These are phyloP conservation scores for Daldinia bambusicola DNA, from an alignment of 495 filamentous ascomycete species.

Conservation along the genomic window DNA sequence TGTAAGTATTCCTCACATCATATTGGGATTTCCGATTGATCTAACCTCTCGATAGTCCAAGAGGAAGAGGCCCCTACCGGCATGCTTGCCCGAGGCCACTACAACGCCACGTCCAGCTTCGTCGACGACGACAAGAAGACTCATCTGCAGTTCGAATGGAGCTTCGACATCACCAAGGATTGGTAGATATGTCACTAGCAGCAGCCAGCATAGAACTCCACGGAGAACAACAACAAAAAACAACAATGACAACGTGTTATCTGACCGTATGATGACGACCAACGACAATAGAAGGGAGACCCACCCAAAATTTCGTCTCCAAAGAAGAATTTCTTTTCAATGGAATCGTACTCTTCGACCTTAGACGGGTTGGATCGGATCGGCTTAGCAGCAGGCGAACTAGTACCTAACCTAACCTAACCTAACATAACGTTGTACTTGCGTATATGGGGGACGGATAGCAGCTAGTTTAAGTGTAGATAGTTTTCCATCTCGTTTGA, in stretches of 20 bases:
- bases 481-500: constrained; percentile 21
- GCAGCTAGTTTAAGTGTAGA: constrained; percentile 25
- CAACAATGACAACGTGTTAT: neutral
- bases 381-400: neutral
- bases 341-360: constrained; percentile 3
- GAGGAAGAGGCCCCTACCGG: constrained; percentile 89
- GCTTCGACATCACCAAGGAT: constrained; percentile 93
- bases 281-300: neutral
- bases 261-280: constrained; percentile 9
- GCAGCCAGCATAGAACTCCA: neutral
- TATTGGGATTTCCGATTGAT: neutral
- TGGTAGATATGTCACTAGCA: constrained; percentile 65
- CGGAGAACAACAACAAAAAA: neutral
- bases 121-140: constrained; percentile 89
- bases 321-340: constrained; percentile 7
- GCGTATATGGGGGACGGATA: neutral
- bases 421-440: constrained; percentile 19
- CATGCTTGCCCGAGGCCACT: constrained; percentile 86
- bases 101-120: constrained; percentile 86
- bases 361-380: constrained; percentile 9
- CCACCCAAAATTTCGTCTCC: neutral
- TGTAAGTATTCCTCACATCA: constrained; percentile 67
- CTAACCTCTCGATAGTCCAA: constrained; percentile 68
- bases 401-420: no score
- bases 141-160: constrained; percentile 91